Evolutionary conservation across 805 yeast genomes (phyloP).

Genomic region (Yarrowia sp.): DNA sequence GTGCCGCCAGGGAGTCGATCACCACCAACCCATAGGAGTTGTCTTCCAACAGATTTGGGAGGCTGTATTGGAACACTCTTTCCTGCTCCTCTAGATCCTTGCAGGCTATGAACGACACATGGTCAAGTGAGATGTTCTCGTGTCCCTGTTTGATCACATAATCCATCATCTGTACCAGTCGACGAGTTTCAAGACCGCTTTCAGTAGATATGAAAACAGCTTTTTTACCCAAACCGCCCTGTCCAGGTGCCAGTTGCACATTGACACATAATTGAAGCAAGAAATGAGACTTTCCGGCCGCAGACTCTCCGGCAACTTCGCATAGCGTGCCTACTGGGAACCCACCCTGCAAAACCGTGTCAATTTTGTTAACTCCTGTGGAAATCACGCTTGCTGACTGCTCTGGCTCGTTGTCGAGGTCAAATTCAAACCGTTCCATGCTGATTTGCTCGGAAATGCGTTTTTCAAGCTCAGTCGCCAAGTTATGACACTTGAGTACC

Average conservation of each 20-base stretch:
- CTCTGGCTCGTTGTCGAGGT: background rate
- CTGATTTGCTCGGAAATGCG: background rate
- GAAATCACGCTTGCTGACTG: constrained; percentile 47
- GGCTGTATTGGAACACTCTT: constrained; percentile 70
- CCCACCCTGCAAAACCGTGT: constrained; percentile 62
- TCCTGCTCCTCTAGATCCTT: constrained; percentile 75
- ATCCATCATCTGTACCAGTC: constrained; percentile 61
- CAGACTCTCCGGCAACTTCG: constrained; percentile 84
- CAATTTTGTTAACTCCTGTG: constrained; percentile 61
- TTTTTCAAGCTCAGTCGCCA: background rate
- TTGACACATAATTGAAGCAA: constrained; percentile 68
- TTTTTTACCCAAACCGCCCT: constrained; percentile 58
- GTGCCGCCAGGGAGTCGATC: constrained; percentile 80
- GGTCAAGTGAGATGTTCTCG: constrained; percentile 48
- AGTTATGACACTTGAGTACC: constrained; percentile 2
- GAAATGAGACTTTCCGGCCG: constrained; percentile 86
- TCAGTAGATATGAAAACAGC: constrained; percentile 85
- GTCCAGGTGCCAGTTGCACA: constrained; percentile 58
- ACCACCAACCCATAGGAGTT: constrained; percentile 62
- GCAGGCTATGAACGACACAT: constrained; percentile 63
- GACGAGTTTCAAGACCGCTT: constrained; percentile 67
- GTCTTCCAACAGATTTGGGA: constrained; percentile 62
- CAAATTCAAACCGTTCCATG: constrained; percentile 1
- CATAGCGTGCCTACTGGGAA: constrained; percentile 62
- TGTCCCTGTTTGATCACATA: background rate